Percentiles rank a stretch among this genome's conserved stretches.
These are phyloP conservation scores for Backusella tarrabulga DNA, from an alignment of 192 early-diverging fungal genomes.

Conservation along the genomic window DNA sequence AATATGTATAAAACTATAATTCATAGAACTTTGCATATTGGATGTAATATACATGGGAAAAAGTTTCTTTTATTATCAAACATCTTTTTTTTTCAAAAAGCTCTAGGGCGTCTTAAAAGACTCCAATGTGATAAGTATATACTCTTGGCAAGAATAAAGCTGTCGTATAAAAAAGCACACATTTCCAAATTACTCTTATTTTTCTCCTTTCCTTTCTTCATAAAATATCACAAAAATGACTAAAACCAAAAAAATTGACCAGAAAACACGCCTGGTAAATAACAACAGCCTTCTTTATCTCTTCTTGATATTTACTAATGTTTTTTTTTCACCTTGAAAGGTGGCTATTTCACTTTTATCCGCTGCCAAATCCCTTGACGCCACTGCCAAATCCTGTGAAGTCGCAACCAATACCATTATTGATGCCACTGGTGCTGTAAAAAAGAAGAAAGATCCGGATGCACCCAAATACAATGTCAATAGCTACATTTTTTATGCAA, in stretches of 20 bases:
- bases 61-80: background rate
- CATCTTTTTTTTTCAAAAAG: background rate
- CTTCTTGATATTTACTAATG: too few relatives aligned
- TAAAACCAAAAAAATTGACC: too few relatives aligned
- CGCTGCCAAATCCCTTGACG: background rate
- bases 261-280: too few relatives aligned
- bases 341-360: background rate
- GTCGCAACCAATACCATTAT: background rate
- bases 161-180: too few relatives aligned
- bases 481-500: background rate
- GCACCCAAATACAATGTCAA: conserved; percentile 3
- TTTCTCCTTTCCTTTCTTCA: too few relatives aligned
- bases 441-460: background rate
- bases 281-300: too few relatives aligned
- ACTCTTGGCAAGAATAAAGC: too few relatives aligned
- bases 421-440: background rate
- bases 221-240: too few relatives aligned
- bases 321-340: background rate
- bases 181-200: background rate
- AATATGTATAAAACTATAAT: background rate
- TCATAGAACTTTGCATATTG: too few relatives aligned
- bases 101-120: too few relatives aligned
- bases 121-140: too few relatives aligned
- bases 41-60: too few relatives aligned
- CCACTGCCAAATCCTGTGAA: background rate